Conservation (phyloP, 2,329 filamentous ascomycete species). For the Dothideomycetes sp. region DNA sequence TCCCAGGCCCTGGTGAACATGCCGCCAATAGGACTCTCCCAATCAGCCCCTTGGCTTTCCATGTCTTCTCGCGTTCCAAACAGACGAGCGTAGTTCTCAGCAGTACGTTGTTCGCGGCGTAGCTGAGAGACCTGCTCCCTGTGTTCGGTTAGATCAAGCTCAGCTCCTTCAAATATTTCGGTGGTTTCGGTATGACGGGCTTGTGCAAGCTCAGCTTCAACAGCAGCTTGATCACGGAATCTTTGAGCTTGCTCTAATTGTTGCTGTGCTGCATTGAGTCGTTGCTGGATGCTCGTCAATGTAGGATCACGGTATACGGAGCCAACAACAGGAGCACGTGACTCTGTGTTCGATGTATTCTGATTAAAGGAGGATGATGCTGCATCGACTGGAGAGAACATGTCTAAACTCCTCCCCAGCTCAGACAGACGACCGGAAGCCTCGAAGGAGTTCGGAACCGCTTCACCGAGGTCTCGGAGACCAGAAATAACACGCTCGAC, state of each 20-base stretch:
- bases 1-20: conserved; percentile 39
- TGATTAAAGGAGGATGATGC: neutral
- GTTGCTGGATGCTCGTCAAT: conserved; percentile 21
- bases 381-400: conserved; percentile 15
- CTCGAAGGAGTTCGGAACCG: conserved; percentile 25
- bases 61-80: conserved; percentile 41
- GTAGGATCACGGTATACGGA: conserved; percentile 18
- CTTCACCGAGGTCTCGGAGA: conserved; percentile 28
- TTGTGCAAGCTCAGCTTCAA: conserved; percentile 16
- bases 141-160: conserved; percentile 25
- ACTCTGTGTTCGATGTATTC: neutral
- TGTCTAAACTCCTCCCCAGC: conserved; percentile 24
- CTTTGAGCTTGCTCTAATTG: conserved; percentile 25
- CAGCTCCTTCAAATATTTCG: conserved; percentile 23
- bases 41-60: conserved; percentile 36
- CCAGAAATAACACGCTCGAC: conserved; percentile 30
- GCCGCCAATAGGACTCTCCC: conserved; percentile 39
- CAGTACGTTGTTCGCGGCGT: conserved; percentile 27
- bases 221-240: conserved; percentile 25
- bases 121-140: conserved; percentile 25
- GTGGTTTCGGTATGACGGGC: conserved; percentile 12
- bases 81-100: conserved; percentile 31
- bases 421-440: conserved; percentile 22
- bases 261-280: conserved; percentile 24
- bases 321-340: conserved; percentile 8